A percentile compares a stretch with the other conserved stretches of the same genome.
These are phyloP conservation scores for Leptodermis oblonga DNA, from an alignment of 257 asterid genomes.

Conservation along the genomic window DNA sequence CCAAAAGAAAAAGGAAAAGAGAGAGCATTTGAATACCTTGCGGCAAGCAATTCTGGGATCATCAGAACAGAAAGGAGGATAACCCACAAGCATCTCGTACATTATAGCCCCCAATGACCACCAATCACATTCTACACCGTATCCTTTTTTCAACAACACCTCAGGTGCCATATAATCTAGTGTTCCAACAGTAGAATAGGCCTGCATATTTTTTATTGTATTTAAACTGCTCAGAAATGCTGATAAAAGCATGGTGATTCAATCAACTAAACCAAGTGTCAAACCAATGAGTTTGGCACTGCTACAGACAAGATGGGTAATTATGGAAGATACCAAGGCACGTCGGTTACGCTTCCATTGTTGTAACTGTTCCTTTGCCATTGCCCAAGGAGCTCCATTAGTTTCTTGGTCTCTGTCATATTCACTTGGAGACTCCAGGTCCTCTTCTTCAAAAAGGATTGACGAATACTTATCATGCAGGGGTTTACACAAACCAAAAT, in stretches of 20 bases:
- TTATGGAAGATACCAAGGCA: constrained; percentile 59
- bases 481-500: constrained; percentile 69
- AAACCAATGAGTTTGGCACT: background rate
- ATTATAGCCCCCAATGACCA: constrained; percentile 96
- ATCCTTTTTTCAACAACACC: constrained; percentile 86
- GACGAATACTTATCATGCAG: constrained; percentile 75
- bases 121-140: constrained; percentile 99
- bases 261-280: background rate
- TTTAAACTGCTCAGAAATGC: background rate
- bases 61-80: constrained; percentile 97
- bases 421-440: constrained; percentile 51
- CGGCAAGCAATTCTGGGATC: constrained; percentile 98
- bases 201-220: constrained; percentile 38
- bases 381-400: constrained; percentile 68
- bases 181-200: constrained; percentile 96
- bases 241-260: background rate
- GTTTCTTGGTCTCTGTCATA: constrained; percentile 39
- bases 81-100: constrained; percentile 91
- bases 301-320: background rate
- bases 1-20: constrained; percentile 11
- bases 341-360: constrained; percentile 96
- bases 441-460: constrained; percentile 71
- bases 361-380: constrained; percentile 95
- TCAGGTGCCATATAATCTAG: constrained; percentile 99
- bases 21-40: constrained; percentile 48